phyloP scores from a whole-genome alignment of 2,329 filamentous ascomycete genomes.

The Colletotrichum orchidophilum region DNA sequence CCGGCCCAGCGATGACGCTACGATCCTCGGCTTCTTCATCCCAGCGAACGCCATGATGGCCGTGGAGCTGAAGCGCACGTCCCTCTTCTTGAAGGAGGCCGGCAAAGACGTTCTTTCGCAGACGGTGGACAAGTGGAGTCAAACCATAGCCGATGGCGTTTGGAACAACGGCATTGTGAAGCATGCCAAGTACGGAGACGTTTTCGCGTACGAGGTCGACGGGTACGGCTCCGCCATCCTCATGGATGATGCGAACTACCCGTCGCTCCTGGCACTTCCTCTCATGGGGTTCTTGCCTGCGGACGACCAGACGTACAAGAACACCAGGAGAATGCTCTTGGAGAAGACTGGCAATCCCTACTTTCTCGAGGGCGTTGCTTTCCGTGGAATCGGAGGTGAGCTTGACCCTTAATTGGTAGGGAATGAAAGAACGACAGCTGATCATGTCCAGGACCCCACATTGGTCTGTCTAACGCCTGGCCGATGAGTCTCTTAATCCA shows the following conservation, averaged over 20 bases:
- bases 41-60: constrained; percentile 97
- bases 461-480: constrained; percentile 92
- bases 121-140: constrained; percentile 66
- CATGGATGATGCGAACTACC: constrained; percentile 92
- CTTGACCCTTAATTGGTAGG: background rate
- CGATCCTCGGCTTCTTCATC: constrained; percentile 93
- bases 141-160: constrained; percentile 77
- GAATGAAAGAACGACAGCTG: background rate
- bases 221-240: constrained; percentile 84
- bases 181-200: constrained; percentile 78
- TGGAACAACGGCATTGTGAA: constrained; percentile 85
- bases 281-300: constrained; percentile 77
- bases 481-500: constrained; percentile 95
- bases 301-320: constrained; percentile 79
- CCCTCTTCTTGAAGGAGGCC: constrained; percentile 71
- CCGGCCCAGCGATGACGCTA: constrained; percentile 93
- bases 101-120: constrained; percentile 65
- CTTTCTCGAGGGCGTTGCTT: constrained; percentile 79
- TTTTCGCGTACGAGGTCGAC: constrained; percentile 90
- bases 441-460: constrained; percentile 61
- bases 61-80: constrained; percentile 82
- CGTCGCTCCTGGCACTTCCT: constrained; percentile 81
- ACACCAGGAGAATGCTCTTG: constrained; percentile 83
- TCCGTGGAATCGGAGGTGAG: constrained; percentile 88
- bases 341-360: constrained; percentile 85